Percentiles rank a stretch among this genome's conserved stretches.
These are phyloP conservation scores for Kodamaea sagamina DNA, from an alignment of 805 yeast genomes.

Conservation along the genomic window DNA sequence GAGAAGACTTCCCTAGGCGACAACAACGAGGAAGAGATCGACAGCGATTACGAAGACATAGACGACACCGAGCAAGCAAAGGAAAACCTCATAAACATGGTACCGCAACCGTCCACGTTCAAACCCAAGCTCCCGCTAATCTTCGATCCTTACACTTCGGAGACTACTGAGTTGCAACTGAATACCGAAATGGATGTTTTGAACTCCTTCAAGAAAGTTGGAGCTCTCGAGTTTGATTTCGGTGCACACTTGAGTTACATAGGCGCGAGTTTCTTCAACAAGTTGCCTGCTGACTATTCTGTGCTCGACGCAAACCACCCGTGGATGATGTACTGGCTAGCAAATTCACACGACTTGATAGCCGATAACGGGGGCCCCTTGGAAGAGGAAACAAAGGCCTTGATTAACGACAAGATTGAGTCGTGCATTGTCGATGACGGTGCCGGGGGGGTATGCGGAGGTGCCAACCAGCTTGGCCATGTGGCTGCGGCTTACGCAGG, in stretches of 20 bases:
- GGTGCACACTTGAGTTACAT: conserved; percentile 48
- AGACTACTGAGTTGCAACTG: conserved; percentile 15
- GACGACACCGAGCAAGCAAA: conserved; percentile 1
- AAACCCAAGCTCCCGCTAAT: conserved; percentile 11
- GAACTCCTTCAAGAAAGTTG: conserved; percentile 10
- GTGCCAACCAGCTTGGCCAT: conserved; percentile 78
- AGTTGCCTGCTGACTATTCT: conserved; percentile 52
- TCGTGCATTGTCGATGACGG: conserved; percentile 34
- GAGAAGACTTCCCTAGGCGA: conserved; percentile 12
- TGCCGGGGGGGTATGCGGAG: conserved; percentile 77
- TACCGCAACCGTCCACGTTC: conserved; percentile 9
- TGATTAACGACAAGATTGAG: conserved; percentile 28
- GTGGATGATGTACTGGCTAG: conserved; percentile 87
- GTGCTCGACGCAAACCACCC: conserved; percentile 86
- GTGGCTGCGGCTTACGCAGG: conserved; percentile 84
- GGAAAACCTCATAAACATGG: conserved; percentile 4
- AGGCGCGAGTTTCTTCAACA: conserved; percentile 37
- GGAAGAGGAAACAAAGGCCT: conserved; percentile 35
- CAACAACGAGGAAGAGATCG: conserved; percentile 5
- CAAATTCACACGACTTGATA: conserved; percentile 44
- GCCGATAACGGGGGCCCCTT: conserved; percentile 3
- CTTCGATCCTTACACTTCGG: conserved; percentile 15
- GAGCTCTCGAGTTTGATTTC: conserved; percentile 10
- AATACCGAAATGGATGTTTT: conserved; percentile 15
- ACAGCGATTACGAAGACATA: conserved; percentile 24